A percentile compares a stretch with the other conserved stretches of the same genome.
Conservation (phyloP, 441 rosid genomes). For the Gossypium trilobum region DNA sequence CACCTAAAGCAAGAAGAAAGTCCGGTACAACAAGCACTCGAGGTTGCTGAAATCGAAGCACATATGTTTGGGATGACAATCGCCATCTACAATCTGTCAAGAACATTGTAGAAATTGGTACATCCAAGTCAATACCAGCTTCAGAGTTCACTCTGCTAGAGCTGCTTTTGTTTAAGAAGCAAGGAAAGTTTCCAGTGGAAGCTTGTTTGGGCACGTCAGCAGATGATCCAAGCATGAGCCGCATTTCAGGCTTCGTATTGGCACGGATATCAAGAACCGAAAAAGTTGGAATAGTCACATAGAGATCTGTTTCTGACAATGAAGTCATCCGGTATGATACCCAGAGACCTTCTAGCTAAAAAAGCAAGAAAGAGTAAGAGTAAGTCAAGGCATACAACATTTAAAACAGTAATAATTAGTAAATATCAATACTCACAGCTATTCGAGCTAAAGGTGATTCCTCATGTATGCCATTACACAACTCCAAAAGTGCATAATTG, state of each 20-base stretch:
- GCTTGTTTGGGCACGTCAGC: constrained; percentile 69
- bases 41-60: constrained; percentile 86
- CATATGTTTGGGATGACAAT: constrained; percentile 74
- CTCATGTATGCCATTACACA: constrained; percentile 73
- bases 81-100: constrained; percentile 96
- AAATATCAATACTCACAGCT: constrained; percentile 45
- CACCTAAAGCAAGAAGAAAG: constrained; percentile 88
- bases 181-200: constrained; percentile 52
- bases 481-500: constrained; percentile 78
- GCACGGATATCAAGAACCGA: constrained; percentile 84
- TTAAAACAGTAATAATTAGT: neutral
- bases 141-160: constrained; percentile 41
- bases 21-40: constrained; percentile 93
- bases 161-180: constrained; percentile 43
- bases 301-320: constrained; percentile 82
- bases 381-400: constrained; percentile 8
- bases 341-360: constrained; percentile 97
- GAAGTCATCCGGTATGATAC: constrained; percentile 87
- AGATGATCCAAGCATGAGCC: constrained; percentile 96
- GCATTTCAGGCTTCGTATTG: constrained; percentile 90
- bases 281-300: constrained; percentile 79
- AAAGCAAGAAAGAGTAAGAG: constrained; percentile 20
- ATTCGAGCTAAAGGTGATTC: constrained; percentile 82
- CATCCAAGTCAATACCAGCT: constrained; percentile 41
- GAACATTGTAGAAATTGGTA: constrained; percentile 76